Conservation (phyloP, 768 basidiomycete species). For the Lactarius evosmus region DNA sequence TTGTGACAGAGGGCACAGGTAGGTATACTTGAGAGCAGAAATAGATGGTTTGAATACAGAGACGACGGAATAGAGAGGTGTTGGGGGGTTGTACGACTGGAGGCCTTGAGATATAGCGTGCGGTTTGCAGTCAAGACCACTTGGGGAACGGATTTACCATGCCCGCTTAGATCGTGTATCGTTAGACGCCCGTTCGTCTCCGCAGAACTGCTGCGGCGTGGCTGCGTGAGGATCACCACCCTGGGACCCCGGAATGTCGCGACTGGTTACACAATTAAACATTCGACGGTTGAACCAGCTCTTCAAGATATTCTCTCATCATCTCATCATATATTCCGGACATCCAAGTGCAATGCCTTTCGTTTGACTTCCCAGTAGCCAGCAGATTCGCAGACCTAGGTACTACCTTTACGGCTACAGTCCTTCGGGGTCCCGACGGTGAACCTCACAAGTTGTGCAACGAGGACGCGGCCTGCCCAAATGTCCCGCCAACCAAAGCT, state of each 20-base stretch:
- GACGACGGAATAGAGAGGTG: not conserved
- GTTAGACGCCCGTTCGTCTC: not conserved
- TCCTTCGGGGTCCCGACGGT: not conserved
- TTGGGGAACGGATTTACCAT: not conserved
- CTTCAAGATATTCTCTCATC: not conserved
- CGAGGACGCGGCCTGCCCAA: not conserved
- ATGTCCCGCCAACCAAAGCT: not conserved
- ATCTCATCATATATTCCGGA: not conserved
- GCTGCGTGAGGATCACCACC: not conserved
- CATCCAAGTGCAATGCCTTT: not conserved
- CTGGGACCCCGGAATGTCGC: not conserved
- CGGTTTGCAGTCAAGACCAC: not conserved
- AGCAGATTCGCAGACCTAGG: not conserved
- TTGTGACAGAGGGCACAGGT: not conserved
- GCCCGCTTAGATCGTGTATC: not conserved
- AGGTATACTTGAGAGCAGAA: slow-evolving; percentile 2
- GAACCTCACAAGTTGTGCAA: not conserved
- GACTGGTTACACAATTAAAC: not conserved
- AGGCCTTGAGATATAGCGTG: not conserved
- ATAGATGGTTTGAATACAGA: not conserved
- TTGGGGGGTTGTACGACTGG: not conserved
- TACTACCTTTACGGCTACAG: not conserved
- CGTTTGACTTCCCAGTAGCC: not conserved
- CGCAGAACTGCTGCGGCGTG: slow-evolving; percentile 1
- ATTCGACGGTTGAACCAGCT: not conserved